A percentile compares a stretch with the other conserved stretches of the same genome.
Evolutionary conservation across 306 rosid species (phyloP).

Genomic region (Trifolium fragiferum): DNA sequence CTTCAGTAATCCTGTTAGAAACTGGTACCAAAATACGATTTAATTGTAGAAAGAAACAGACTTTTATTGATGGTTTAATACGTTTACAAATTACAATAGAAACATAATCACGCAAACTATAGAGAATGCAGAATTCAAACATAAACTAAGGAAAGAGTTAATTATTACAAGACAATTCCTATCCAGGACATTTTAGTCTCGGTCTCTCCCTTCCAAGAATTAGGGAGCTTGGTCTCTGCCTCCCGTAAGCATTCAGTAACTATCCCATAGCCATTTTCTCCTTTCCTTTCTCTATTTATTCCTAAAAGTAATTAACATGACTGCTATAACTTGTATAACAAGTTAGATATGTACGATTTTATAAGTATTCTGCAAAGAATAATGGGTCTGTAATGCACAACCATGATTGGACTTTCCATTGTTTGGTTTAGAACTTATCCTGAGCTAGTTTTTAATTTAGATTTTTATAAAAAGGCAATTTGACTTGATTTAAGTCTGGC

Average conservation of each 20-base stretch:
- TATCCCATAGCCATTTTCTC: not conserved
- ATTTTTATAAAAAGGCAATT: not conserved
- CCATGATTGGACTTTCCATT: conserved; percentile 2
- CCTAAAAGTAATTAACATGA: not conserved
- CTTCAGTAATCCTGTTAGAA: not conserved
- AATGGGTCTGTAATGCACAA: not conserved
- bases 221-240: not conserved
- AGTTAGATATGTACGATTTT: not conserved
- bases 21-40: not conserved
- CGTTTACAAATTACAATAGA: not conserved
- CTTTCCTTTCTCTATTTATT: not conserved
- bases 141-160: not conserved
- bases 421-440: not conserved
- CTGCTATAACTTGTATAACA: not conserved
- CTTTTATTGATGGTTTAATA: not conserved
- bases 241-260: not conserved
- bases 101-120: not conserved
- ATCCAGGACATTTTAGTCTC: not conserved
- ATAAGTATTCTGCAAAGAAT: not conserved
- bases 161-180: not conserved
- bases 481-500: conserved; percentile 21
- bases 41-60: not conserved
- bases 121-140: not conserved
- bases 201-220: not conserved
- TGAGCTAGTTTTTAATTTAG: not conserved